These are phyloP conservation scores for Claviceps pazoutovae DNA, from an alignment of 2,329 filamentous ascomycete genomes.

Conservation along the genomic window DNA sequence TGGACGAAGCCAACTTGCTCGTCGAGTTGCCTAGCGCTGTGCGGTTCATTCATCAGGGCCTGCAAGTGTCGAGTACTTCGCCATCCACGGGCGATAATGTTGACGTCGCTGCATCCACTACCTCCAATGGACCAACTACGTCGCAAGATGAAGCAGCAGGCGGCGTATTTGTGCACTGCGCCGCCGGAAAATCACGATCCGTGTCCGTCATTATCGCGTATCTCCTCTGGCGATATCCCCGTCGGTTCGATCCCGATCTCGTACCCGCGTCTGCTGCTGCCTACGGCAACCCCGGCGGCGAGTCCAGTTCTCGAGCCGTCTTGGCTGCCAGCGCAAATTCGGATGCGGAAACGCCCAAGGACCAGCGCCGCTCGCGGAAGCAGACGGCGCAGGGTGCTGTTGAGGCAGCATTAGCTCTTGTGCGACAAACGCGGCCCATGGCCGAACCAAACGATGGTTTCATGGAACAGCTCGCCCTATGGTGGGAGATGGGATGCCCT, in stretches of 20 bases:
- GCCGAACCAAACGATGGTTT: constrained; percentile 88
- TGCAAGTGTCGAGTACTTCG: neutral
- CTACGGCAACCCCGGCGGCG: constrained; percentile 8
- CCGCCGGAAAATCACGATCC: constrained; percentile 91
- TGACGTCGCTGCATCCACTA: neutral
- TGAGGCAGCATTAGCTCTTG: constrained; percentile 47
- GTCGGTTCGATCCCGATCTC: constrained; percentile 32
- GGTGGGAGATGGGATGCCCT: constrained; percentile 76
- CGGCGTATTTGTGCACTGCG: constrained; percentile 54
- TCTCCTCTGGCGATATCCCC: constrained; percentile 55
- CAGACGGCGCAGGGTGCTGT: constrained; percentile 35
- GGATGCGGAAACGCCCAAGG: constrained; percentile 4
- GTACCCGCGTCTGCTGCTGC: constrained; percentile 11
- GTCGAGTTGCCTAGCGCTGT: constrained; percentile 67
- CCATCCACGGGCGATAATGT: neutral
- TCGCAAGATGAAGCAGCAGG: no score
- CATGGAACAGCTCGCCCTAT: constrained; percentile 75
- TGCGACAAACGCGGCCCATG: constrained; percentile 58
- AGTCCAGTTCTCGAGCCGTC: neutral
- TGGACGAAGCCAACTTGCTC: constrained; percentile 76
- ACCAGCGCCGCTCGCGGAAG: constrained; percentile 10
- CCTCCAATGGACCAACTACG: no score
- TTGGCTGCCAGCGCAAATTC: neutral
- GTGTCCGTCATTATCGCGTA: constrained; percentile 75
- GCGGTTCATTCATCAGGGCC: constrained; percentile 56